A percentile compares a stretch with the other conserved stretches of the same genome.
Conservation (phyloP, 768 basidiomycete species). For the Hypholoma fasciculare region DNA sequence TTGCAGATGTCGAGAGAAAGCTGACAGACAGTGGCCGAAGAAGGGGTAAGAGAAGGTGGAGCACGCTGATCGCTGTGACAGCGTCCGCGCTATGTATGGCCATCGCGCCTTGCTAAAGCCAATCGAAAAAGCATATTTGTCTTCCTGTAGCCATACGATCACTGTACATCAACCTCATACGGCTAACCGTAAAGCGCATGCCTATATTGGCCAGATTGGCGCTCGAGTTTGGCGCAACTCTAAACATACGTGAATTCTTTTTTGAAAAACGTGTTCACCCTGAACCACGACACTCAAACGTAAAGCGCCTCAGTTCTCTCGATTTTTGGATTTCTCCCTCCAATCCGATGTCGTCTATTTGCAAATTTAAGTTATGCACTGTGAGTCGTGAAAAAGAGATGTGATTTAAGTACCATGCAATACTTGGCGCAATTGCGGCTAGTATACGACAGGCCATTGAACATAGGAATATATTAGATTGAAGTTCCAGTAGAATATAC, state of each 20-base stretch:
- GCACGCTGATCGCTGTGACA: slow-evolving; percentile 19
- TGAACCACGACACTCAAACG: no score
- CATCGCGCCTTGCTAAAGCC: slow-evolving; percentile 8
- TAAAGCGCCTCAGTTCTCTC: no score
- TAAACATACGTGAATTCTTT: neutral
- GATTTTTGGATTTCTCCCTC: neutral
- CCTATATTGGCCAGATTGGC: neutral
- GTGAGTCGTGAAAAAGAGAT: neutral
- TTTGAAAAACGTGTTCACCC: no score
- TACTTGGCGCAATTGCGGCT: no score
- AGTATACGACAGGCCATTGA: no score
- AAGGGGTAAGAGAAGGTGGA: slow-evolving; percentile 14
- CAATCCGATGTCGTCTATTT: neutral
- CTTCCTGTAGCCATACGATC: neutral
- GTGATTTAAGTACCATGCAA: neutral
- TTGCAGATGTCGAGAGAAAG: slow-evolving; percentile 17
- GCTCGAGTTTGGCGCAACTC: neutral
- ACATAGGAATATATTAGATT: no score
- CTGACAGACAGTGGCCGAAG: slow-evolving; percentile 15
- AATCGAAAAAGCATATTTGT: slow-evolving; percentile 6
- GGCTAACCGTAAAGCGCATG: neutral
- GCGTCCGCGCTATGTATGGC: slow-evolving; percentile 14
- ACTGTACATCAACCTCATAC: neutral
- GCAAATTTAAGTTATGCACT: neutral
- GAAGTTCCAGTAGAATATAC: neutral